Evolutionary conservation across 345 rosid genomes (phyloP).

Genomic region (Aquilaria yunnanensis): DNA sequence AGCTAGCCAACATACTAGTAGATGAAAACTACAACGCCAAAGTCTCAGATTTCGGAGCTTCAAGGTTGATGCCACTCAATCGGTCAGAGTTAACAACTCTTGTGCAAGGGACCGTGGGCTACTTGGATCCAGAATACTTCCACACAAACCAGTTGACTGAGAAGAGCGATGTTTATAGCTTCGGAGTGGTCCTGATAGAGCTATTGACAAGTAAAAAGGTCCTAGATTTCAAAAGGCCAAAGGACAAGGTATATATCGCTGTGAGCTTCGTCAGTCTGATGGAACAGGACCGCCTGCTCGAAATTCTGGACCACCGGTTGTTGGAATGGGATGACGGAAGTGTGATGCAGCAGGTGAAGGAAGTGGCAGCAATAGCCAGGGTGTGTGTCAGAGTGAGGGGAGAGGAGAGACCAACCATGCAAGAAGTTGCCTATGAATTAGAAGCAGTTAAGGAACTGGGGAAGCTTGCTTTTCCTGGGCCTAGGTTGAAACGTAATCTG

Average conservation of each 20-base stretch:
- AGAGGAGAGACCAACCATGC: conserved; percentile 31
- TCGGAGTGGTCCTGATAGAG: conserved; percentile 41
- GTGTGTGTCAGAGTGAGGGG: conserved; percentile 27
- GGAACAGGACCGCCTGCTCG: conserved; percentile 13
- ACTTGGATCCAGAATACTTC: conserved; percentile 15
- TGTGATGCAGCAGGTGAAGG: conserved; percentile 9
- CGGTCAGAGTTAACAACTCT: not conserved
- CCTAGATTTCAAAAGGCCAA: conserved; percentile 13
- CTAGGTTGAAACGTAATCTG: too few relatives aligned
- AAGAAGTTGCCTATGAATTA: conserved; percentile 26
- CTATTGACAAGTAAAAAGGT: conserved; percentile 31
- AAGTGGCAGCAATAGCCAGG: conserved; percentile 19
- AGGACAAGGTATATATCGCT: conserved; percentile 27
- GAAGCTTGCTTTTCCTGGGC: conserved; percentile 21
- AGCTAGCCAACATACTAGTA: conserved; percentile 25
- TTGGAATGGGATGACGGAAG: conserved; percentile 14
- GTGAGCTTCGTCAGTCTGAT: conserved; percentile 21
- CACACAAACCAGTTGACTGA: conserved; percentile 8
- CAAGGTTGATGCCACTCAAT: conserved; percentile 16
- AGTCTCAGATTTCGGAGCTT: conserved; percentile 30
- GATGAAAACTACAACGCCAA: conserved; percentile 20
- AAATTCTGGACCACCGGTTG: conserved; percentile 21
- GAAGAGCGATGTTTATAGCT: conserved; percentile 45
- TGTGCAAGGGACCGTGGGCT: conserved; percentile 11
- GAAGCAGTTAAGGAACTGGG: conserved; percentile 9